Base-by-base conservation (phyloP, 2,329 filamentous ascomycete species). In the Acarospora socialis region DNA sequence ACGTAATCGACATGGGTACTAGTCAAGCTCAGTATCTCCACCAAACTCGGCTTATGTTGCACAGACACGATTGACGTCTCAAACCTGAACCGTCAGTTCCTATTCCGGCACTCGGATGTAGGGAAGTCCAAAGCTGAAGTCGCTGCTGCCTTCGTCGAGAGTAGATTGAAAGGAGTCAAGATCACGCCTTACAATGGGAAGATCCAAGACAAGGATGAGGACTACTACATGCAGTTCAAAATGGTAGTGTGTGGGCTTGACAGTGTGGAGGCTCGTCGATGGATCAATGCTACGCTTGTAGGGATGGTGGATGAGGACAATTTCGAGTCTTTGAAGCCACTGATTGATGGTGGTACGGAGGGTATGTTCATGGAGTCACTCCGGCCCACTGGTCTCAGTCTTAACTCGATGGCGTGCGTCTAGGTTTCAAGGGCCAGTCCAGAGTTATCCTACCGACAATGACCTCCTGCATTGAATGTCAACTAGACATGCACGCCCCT, bases 1-100 rank as follows among this genome's bases (percentile, higher is more conserved):
- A 98, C 61, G 90, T 98, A 37, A 95, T 98, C 47, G 90, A 98
- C 59, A 98, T 98, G 90, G 82, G 80, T 79, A 58, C n/a, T n/a
- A n/a, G n/a, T n/a, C n/a, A n/a, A 36, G 65, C 51, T n/a, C 18
- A 2, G 5, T 17, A n/a, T 14, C 25, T 27, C 38, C 46, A 35
- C 53, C 39, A 21, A 31, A 4, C 20, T 18, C 30, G n/a, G 4
- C 18, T 28, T 30, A 34, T 20, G 14, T 22, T 14, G 27, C 14
- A 22, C 43, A 83, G 84, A 98, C 56, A 98, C 87, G 1, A 98
- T 98, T 55, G 90, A 98, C 51, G 87, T 98, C 38, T 94, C 86
- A 30, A 98, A 98, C 54, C 69, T 98, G 14, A 98, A 98, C 57
- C 79, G 90, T 24, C 90, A 98, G 49, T 98, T 98, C 51, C 73